Base-by-base conservation (phyloP, 768 basidiomycete genomes). In the Suillus subluteus region DNA sequence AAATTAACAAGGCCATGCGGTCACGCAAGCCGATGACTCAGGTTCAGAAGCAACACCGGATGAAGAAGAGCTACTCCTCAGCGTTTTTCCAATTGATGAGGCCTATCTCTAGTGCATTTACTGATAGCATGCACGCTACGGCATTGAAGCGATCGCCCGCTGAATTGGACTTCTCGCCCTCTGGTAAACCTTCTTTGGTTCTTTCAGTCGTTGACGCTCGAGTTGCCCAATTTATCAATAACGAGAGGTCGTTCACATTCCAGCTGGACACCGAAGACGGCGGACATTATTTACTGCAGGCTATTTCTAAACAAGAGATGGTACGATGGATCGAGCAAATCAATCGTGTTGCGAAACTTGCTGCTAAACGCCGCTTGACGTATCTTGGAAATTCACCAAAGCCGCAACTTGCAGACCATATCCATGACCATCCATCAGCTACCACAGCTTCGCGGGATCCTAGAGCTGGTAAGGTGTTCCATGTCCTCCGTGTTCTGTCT, bases 251-350 rank as follows among this genome's bases (percentile, higher is more conserved):
- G 58, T 95, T 88, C 75, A 88, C 87, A 59, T 92, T 95, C 82
- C 87, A 91, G 72, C 82, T 96, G 54, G 88, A 92, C 72, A 92
- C 93, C 0, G 94, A 95, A 74, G 94, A 95, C 73, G 94, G 94
- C 9, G 93, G 92, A 0, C 90, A 90, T 72, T 94, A 93, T 72
- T 76, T 94, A 41, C 78, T 95, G 18, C 94, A 96, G 75, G 89
- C 92, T 1, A 76, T 86, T 43, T 88, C 84, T 70, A 87, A 84
- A 74, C 82, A 83, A 46, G 93, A 94, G 69, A 89, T 93, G 88
- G 80, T 75, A 63, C 88, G 83, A 70, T 96, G 94, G 94, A 82
- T 94, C 63, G 88, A 90, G 21, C 89, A 87, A 32, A 88, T 96
- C 68, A 84, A 84, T 44, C 84, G 86, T 44, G 87, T 92, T 48